Conservation (phyloP, 2,329 filamentous ascomycete genomes). For the Chalara sp. region DNA sequence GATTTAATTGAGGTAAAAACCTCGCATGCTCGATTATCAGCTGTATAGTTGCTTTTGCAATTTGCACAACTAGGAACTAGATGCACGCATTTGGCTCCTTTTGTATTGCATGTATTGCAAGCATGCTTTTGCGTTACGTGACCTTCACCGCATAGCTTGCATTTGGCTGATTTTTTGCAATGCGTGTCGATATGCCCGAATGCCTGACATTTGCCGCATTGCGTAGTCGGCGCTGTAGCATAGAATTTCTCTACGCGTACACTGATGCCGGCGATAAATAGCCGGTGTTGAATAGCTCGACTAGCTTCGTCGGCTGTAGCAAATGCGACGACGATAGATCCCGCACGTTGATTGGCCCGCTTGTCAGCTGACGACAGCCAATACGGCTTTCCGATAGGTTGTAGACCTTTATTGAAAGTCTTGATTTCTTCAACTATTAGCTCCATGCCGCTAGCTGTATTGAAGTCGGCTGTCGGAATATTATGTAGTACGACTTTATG, state of each 20-base stretch:
- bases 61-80: slow-evolving; percentile 1
- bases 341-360: neutral
- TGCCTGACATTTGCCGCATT: slow-evolving; percentile 1
- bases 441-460: neutral
- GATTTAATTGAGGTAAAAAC: too few relatives aligned
- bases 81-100: slow-evolving; percentile 1
- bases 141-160: neutral
- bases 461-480: neutral
- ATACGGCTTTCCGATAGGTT: neutral
- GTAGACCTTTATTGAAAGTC: slow-evolving; percentile 3
- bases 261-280: slow-evolving; percentile 2
- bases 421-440: slow-evolving; percentile 1
- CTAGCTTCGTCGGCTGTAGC: slow-evolving; percentile 1
- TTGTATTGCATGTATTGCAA: neutral
- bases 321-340: slow-evolving; percentile 2
- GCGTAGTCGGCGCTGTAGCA: neutral
- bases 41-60: neutral
- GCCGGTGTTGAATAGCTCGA: slow-evolving; percentile 1
- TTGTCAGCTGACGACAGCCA: slow-evolving; percentile 1
- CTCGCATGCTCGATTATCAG: neutral
- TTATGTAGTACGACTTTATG: neutral
- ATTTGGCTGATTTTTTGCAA: neutral
- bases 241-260: neutral
- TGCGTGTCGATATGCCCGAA: slow-evolving; percentile 1
- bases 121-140: neutral